phyloP scores from a whole-genome alignment of 768 basidiomycete species.

The Xerocomus potaroensis region DNA sequence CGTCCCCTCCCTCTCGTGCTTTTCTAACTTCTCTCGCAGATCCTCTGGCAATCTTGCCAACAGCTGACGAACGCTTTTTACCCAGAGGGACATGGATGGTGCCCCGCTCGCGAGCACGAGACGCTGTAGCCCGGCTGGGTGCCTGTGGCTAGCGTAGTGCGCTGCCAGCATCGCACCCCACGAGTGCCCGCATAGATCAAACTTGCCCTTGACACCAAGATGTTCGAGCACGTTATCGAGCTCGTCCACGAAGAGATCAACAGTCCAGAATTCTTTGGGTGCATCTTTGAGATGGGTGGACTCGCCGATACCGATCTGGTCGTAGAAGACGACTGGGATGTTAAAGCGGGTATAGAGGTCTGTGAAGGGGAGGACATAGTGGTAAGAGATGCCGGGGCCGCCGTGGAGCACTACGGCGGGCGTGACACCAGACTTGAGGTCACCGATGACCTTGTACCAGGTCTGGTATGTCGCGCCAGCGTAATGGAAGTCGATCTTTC shows the following conservation, averaged over 20 bases:
- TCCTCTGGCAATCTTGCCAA: slow-evolving; percentile 26
- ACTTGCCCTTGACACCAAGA: slow-evolving; percentile 38
- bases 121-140: slow-evolving; percentile 37
- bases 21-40: slow-evolving; percentile 25
- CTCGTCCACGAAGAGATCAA: slow-evolving; percentile 51
- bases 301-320: slow-evolving; percentile 44
- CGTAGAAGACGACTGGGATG: slow-evolving; percentile 47
- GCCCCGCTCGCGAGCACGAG: slow-evolving; percentile 33
- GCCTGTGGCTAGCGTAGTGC: slow-evolving; percentile 35
- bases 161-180: slow-evolving; percentile 54
- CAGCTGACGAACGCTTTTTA: slow-evolving; percentile 21
- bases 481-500: slow-evolving; percentile 18
- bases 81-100: slow-evolving; percentile 30
- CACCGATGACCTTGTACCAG: slow-evolving; percentile 43
- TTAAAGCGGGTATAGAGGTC: slow-evolving; percentile 29
- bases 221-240: slow-evolving; percentile 44
- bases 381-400: slow-evolving; percentile 38
- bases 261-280: slow-evolving; percentile 36
- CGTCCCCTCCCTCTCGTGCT: slow-evolving; percentile 34
- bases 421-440: slow-evolving; percentile 27
- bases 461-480: slow-evolving; percentile 33
- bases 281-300: slow-evolving; percentile 38
- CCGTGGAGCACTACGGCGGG: slow-evolving; percentile 46
- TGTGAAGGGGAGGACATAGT: slow-evolving; percentile 37
- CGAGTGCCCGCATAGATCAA: slow-evolving; percentile 49